phyloP scores from a whole-genome alignment of 2,329 filamentous ascomycete species.

The Chaetomium globosum region DNA sequence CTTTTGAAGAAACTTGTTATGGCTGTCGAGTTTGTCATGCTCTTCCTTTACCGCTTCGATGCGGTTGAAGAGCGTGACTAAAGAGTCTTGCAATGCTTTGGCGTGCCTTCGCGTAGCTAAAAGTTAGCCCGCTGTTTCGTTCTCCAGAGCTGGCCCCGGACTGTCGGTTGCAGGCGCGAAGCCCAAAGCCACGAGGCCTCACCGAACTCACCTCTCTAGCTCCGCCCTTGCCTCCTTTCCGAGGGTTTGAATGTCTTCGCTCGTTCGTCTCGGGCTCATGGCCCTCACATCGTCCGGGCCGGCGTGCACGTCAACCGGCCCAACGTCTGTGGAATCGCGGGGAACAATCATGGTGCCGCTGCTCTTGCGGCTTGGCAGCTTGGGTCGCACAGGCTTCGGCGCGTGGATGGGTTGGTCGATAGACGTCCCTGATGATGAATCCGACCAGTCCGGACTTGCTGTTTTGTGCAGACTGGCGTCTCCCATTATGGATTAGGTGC shows the following conservation, averaged over 20 bases:
- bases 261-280: constrained; percentile 92
- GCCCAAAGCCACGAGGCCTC: neutral
- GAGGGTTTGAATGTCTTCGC: constrained; percentile 85
- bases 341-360: constrained; percentile 83
- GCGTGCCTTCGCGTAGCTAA: constrained; percentile 70
- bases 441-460: constrained; percentile 39
- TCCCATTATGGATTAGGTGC: constrained; percentile 31
- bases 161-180: neutral
- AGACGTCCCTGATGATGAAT: constrained; percentile 43
- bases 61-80: constrained; percentile 85
- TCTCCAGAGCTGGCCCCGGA: neutral
- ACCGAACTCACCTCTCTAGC: constrained; percentile 55
- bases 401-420: constrained; percentile 49
- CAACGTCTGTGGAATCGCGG: constrained; percentile 71
- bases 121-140: constrained; percentile 23
- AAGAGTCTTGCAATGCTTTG: constrained; percentile 82
- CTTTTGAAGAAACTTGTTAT: constrained; percentile 96
- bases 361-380: constrained; percentile 72
- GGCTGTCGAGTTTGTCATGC: constrained; percentile 93
- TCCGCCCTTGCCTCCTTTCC: constrained; percentile 77
- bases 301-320: constrained; percentile 72
- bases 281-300: constrained; percentile 86
- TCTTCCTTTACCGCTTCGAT: constrained; percentile 94
- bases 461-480: constrained; percentile 28
- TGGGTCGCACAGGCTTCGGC: constrained; percentile 62